Evolutionary conservation across 192 early-diverging fungal genomes (phyloP).

Genomic region (Powellomyces hirtus): DNA sequence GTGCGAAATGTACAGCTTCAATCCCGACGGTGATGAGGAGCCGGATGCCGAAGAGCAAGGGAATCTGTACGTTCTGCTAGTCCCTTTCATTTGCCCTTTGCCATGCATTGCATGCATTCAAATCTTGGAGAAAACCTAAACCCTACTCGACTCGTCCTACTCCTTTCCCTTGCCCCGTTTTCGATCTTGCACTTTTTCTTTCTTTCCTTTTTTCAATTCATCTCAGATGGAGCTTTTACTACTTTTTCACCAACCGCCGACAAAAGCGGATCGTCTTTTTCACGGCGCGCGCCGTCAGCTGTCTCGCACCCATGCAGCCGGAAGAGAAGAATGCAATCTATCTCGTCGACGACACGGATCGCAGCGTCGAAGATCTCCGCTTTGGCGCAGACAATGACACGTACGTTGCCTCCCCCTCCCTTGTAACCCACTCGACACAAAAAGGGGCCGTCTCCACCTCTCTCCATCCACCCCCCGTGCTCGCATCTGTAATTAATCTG

Average conservation of each 20-base stretch:
- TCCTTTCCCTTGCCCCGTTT: not conserved
- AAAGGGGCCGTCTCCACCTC: too few relatives aligned
- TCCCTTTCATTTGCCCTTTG: not conserved
- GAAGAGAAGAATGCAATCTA: conserved; percentile 45
- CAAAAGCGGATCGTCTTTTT: conserved; percentile 92
- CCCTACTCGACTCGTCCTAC: not conserved
- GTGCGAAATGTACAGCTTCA: conserved; percentile 89
- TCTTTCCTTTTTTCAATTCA: conserved; percentile 9
- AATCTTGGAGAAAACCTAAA: too few relatives aligned
- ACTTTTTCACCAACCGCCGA: conserved; percentile 93
- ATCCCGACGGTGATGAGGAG: conserved; percentile 82
- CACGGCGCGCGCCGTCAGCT: conserved; percentile 76
- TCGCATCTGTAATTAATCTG: too few relatives aligned
- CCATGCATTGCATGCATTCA: too few relatives aligned
- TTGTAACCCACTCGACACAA: too few relatives aligned
- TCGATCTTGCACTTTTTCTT: not conserved
- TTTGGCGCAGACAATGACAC: conserved; percentile 16
- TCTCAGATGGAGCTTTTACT: conserved; percentile 90
- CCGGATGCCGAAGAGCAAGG: conserved; percentile 86
- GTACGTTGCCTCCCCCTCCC: too few relatives aligned
- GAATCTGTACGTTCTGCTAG: too few relatives aligned
- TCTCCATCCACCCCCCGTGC: too few relatives aligned
- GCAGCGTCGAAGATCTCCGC: conserved; percentile 32
- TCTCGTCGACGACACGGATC: conserved; percentile 40
- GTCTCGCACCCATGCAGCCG: conserved; percentile 55